Base-by-base conservation (phyloP, 768 basidiomycete species). In the Leccinum fibrillosum region DNA sequence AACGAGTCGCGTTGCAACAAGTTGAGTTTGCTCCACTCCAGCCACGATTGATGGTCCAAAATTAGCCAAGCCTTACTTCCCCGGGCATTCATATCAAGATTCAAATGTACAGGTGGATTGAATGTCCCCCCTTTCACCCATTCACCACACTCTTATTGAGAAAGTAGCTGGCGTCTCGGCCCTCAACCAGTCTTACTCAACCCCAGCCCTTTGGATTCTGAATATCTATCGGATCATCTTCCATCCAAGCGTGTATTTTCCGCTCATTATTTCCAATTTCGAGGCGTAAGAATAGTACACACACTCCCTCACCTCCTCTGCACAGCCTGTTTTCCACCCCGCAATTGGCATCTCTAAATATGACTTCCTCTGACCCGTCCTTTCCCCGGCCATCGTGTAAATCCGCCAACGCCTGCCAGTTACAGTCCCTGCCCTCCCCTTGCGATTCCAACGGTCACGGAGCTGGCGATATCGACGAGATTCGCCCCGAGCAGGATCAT, bases 401-500 rank as follows among this genome's bases (percentile, higher is more conserved):
- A 63, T 75, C 77, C 17, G 80, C 80, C 3, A 68, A 78, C 30
- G 74, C 88, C 21, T 87, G 87, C 72, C 86, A 88, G 69, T 86
- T 89, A 67, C 88, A 30, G 28, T 88, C 66, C 87, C 87, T 2
- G 73, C 82, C 53, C 17, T 88, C 86, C 0, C 89, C 88, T 76
- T 79, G 76, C 54, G 88, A 90, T 65, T 82, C 85, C n/a, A 88
- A 85, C 59, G 86, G 82, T 1, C 85, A 86, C 67, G 89, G 87
- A 0, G 69, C 83, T 39, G 88, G 89, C 11, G 88, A 90, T 68
- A 77, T 92, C 37, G 80, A 78, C 23, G 88, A 89, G 15, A 88
- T 92, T 57, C 64, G 72, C 25, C 66, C 75, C 37, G 87, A 88
- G 65, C 73, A 91, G 8, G 85, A 86, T 62, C 89, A 92, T 68